phyloP scores from a whole-genome alignment of 2,329 filamentous ascomycete species.

The Chalara sp. region DNA sequence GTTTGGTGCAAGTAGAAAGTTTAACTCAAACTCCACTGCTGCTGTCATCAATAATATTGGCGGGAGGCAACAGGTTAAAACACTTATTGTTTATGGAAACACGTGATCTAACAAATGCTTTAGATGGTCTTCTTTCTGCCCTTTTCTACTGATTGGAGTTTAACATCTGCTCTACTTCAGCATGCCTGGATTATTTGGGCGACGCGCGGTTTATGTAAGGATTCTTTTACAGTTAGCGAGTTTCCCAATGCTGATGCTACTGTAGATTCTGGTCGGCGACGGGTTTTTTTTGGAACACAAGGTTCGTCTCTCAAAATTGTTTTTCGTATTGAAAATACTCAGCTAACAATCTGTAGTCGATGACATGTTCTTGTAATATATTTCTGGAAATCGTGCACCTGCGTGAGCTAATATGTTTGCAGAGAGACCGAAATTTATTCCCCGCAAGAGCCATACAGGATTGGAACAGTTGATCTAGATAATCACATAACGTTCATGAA shows the following conservation, averaged over 20 bases:
- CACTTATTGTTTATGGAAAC: background rate
- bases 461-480: conserved; percentile 40
- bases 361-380: conserved; percentile 47
- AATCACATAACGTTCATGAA: conserved; percentile 37
- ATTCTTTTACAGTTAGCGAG: conserved; percentile 10
- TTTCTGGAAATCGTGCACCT: too few relatives aligned
- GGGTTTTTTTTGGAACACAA: conserved; percentile 20
- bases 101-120: background rate
- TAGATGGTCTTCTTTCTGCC: conserved; percentile 51
- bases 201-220: conserved; percentile 44
- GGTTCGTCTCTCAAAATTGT: conserved; percentile 4
- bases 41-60: conserved; percentile 53
- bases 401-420: background rate
- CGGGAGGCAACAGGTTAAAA: conserved; percentile 41
- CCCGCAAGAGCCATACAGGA: conserved; percentile 42
- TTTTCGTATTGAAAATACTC: conserved; percentile 5
- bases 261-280: conserved; percentile 20
- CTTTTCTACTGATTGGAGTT: conserved; percentile 33
- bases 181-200: conserved; percentile 57
- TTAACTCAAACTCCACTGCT: conserved; percentile 36
- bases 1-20: conserved; percentile 39
- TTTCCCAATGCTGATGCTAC: conserved; percentile 29
- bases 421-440: conserved; percentile 39
- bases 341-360: conserved; percentile 36
- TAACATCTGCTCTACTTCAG: conserved; percentile 49